A percentile compares a stretch with the other conserved stretches of the same genome.
Evolutionary conservation across 345 rosid species (phyloP).

Genomic region (Psidium guajava): DNA sequence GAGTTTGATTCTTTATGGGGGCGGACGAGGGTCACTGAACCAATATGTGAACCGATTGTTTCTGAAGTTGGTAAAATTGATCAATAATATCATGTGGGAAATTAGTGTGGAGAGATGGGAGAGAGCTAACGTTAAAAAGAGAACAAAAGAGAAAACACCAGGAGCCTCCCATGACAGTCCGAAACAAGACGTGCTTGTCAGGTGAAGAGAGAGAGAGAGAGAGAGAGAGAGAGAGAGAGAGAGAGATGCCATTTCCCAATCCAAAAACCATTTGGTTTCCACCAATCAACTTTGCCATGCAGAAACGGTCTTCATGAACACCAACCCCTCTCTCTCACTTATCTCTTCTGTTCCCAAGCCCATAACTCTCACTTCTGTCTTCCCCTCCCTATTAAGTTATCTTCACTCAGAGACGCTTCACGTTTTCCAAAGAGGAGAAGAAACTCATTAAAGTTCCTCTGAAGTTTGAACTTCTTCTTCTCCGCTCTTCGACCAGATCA

Average conservation of each 20-base stretch:
- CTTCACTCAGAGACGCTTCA: slow-evolving; percentile 12
- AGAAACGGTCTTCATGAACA: slow-evolving; percentile 13
- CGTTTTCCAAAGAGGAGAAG: slow-evolving; percentile 25
- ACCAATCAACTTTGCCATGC: slow-evolving; percentile 19
- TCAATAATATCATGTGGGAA: neutral
- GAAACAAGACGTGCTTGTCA: neutral
- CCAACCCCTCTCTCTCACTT: slow-evolving; percentile 15
- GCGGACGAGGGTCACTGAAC: neutral
- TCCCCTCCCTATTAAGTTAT: slow-evolving; percentile 2
- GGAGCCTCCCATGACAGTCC: neutral
- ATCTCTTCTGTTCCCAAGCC: slow-evolving; percentile 69
- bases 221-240: neutral
- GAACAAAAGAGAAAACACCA: neutral
- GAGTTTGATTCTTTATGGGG: neutral
- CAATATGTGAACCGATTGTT: neutral
- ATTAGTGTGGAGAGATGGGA: neutral
- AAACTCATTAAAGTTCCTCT: neutral
- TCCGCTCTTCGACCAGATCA: neutral
- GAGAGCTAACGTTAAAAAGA: neutral
- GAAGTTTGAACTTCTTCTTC: neutral
- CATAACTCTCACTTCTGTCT: slow-evolving; percentile 21
- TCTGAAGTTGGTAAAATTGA: neutral
- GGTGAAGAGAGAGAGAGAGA: too few species aligned
- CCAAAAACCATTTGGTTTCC: neutral
- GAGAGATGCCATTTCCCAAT: slow-evolving; percentile 16